Conservation (phyloP, 106 monocot species). For the Platanthera guangdongensis region DNA sequence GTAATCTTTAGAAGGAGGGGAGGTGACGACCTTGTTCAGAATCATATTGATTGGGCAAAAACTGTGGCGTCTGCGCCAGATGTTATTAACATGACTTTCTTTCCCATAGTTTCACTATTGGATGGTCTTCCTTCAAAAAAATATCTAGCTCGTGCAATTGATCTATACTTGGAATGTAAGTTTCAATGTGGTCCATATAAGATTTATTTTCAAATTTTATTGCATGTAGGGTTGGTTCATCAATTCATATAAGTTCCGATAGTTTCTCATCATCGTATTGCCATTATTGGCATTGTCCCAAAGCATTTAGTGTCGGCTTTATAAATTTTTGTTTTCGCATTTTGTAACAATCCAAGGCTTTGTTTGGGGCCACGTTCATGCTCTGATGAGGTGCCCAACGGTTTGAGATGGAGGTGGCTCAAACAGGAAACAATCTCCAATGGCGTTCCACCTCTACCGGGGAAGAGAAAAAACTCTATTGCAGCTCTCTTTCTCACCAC, state of each 20-base stretch:
- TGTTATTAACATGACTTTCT: conserved; percentile 92
- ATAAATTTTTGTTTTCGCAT: too few species aligned
- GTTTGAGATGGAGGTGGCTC: too few species aligned
- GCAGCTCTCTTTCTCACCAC: too few species aligned
- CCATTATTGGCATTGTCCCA: too few species aligned
- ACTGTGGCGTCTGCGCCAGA: conserved; percentile 73
- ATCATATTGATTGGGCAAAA: conserved; percentile 63
- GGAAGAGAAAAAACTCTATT: too few species aligned
- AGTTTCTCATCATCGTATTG: neutral
- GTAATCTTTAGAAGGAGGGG: conserved; percentile 93
- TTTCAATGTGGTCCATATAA: neutral
- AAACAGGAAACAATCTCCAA: too few species aligned
- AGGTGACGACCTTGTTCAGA: conserved; percentile 90
- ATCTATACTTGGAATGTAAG: conserved; percentile 90
- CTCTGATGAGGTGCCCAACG: too few species aligned
- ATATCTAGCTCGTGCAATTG: conserved; percentile 70
- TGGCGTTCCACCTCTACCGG: too few species aligned
- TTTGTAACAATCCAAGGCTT: too few species aligned
- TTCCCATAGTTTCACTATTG: conserved; percentile 73
- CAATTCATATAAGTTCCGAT: neutral
- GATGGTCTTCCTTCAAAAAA: conserved; percentile 47
- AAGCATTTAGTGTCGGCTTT: too few species aligned
- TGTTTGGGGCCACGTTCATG: too few species aligned
- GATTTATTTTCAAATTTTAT: neutral
- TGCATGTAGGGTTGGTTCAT: neutral